These are phyloP conservation scores for Malbranchea zuffiana DNA, from an alignment of 2,329 filamentous ascomycete genomes.

Conservation along the genomic window DNA sequence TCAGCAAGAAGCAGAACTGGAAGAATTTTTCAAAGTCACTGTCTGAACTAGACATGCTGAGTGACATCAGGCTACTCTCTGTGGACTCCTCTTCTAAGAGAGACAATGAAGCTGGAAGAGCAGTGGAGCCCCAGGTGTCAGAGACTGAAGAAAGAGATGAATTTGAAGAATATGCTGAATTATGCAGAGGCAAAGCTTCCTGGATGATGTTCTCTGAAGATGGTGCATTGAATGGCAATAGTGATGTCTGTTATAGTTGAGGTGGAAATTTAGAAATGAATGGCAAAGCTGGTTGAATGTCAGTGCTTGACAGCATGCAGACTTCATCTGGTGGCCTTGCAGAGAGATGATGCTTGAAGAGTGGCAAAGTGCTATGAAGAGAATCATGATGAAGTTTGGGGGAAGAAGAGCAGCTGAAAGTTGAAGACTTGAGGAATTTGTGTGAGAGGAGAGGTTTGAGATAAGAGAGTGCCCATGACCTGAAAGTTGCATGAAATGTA, in stretches of 20 bases:
- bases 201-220: not conserved
- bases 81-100: not conserved
- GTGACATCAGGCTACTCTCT: too few relatives aligned
- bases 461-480: not conserved
- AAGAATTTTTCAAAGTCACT: conserved; percentile 1
- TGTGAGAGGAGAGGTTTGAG: not conserved
- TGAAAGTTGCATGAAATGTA: conserved; percentile 2
- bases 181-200: not conserved
- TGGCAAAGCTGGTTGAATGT: not conserved
- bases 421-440: conserved; percentile 4
- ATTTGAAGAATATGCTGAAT: conserved; percentile 3
- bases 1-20: not conserved
- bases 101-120: not conserved
- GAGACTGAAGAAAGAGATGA: not conserved
- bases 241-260: not conserved
- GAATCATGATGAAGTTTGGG: conserved; percentile 4
- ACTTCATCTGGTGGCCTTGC: conserved; percentile 3
- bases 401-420: not conserved
- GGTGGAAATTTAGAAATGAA: not conserved
- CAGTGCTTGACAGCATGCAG: not conserved
- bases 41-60: not conserved
- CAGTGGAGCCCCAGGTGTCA: not conserved
- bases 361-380: conserved; percentile 2
- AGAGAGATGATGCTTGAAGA: conserved; percentile 1
- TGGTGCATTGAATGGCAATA: not conserved